Evolutionary conservation across 2,329 filamentous ascomycete species (phyloP), one percentile per base, ranked within the genome.

Genomic region (Diaporthe capsici): DNA sequence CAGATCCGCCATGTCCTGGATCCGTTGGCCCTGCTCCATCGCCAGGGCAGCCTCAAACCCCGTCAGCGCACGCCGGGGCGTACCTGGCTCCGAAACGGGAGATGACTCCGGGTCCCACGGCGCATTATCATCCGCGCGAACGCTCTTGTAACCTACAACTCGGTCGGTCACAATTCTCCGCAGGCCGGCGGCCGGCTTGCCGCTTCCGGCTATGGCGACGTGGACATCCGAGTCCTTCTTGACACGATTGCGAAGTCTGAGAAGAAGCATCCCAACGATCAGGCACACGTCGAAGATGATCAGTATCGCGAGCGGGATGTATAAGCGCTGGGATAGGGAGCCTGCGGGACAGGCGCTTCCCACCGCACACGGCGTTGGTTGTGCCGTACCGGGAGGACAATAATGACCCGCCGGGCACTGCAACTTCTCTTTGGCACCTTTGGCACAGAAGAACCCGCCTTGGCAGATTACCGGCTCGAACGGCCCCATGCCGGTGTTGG

Each of bases 381-480:
- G 81, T 1, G 84, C 79, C 6, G 87, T 85, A 8, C 89, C 89
- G 0, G 85, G 84, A 42, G 88, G 88, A 76, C 89, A 91, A 77
- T 88, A 91, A 3, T 83, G 83, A 34, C 88, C 88, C 12, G 82
- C 76, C 0, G 88, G 88, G 71, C 89, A 91, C 13, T 76, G 68
- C 5, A 86, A 77, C 58, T 83, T 84, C 73, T 86, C 78, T 57
- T 81, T 85, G 13, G 86, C 86, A 9, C 77, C 80, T 1, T n/a
- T 22, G 17, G 88, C 88, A 68, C 89, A 91, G 76, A 89, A 90
- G 70, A 81, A 83, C 3, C 89, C 89, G 51, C 84, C 78, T 55
- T 84, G 83, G 78, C 89, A 91, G 10, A 90, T 80, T 4, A 88
- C 82, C 1, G 89, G 89, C 77, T 91, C 89, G 71, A 88, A 87